Evolutionary conservation across 78 protist genomes (phyloP).

Genomic region (Pelomyxa schiedti): DNA sequence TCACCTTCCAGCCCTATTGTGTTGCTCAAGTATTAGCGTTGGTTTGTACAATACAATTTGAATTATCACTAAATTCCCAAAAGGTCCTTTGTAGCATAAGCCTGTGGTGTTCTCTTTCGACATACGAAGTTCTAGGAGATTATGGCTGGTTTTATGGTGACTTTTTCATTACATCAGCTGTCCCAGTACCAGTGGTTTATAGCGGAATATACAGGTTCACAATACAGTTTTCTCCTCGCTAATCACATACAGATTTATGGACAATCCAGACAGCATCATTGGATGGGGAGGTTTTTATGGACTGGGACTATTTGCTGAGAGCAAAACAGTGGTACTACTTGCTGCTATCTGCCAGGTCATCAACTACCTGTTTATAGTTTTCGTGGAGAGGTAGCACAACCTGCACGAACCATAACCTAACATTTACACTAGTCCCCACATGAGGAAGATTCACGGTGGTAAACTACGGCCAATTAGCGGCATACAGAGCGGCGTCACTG

Average conservation of each 20-base stretch:
- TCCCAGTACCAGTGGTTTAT: no score
- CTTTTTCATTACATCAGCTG: slow-evolving; percentile 54
- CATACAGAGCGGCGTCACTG: slow-evolving; percentile 29
- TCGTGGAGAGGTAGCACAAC: slow-evolving; percentile 47
- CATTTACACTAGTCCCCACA: no score
- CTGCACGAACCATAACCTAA: no score
- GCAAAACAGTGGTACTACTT: slow-evolving; percentile 26
- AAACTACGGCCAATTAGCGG: slow-evolving; percentile 35
- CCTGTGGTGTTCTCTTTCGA: slow-evolving; percentile 25
- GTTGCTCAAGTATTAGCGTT: no score
- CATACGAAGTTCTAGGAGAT: slow-evolving; percentile 46
- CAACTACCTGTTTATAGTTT: slow-evolving; percentile 20
- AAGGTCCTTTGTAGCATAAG: slow-evolving; percentile 30
- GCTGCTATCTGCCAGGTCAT: slow-evolving; percentile 36
- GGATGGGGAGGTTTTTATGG: slow-evolving; percentile 55
- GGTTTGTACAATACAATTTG: no score
- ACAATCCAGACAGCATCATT: slow-evolving; percentile 49
- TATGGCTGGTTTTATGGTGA: slow-evolving; percentile 68
- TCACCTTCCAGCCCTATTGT: no score
- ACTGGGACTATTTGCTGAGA: slow-evolving; percentile 24
- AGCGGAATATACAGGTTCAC: no score
- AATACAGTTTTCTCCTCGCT: slow-evolving; percentile 40
- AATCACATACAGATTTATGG: slow-evolving; percentile 52
- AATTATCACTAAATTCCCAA: no score
- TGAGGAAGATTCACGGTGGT: slow-evolving; percentile 48